Evolutionary conservation across 1,139 yeast genomes (phyloP), one percentile per base, ranked within the genome.

Genomic region (Scheffersomyces parashehatae): DNA sequence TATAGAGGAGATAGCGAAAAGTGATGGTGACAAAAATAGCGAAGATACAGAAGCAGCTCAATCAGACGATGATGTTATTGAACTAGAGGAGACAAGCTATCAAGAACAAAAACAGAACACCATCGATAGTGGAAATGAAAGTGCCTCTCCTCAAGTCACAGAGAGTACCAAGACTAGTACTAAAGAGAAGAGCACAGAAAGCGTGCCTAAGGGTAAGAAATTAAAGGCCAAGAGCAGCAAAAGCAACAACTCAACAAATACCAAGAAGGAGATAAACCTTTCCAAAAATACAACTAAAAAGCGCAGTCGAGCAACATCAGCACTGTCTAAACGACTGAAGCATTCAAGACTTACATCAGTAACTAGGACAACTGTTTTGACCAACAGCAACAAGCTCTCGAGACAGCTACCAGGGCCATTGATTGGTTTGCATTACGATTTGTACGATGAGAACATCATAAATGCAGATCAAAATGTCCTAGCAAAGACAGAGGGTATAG

Each of bases 361-460:
- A 2, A 52, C 59, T 40, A 50, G 74, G 37, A 73, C 78, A 3
- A 67, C 75, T 1, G 64, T 73, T 0, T 37, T 63, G 3, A 63
- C 60, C 35, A 59, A 60, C 14, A 57, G 60, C 15, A 58, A 61
- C 44, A 69, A 67, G 47, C 50, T 60, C 4, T 56, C 73, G 3
- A 52, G 75, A 38, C 69, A 67, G 42, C 59, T 67, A 14, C 76
- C 77, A 0, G 77, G 77, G 0, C 77, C 79, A 1, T 48, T 72
- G 32, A 57, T 72, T 3, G 67, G 68, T 0, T 52, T 73, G 28
- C 57, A 60, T 43, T 73, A 70, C 47, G 70, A 67, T 34, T 50
- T 65, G 8, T 73, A 73, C 42, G 78, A 73, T 48, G 76, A 71
- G 16, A 68, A 65, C 45, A 44, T 65, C 26, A 47, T 70, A 34